Base-by-base conservation (phyloP, 345 rosid genomes). In the Gossypium sturtianum region DNA sequence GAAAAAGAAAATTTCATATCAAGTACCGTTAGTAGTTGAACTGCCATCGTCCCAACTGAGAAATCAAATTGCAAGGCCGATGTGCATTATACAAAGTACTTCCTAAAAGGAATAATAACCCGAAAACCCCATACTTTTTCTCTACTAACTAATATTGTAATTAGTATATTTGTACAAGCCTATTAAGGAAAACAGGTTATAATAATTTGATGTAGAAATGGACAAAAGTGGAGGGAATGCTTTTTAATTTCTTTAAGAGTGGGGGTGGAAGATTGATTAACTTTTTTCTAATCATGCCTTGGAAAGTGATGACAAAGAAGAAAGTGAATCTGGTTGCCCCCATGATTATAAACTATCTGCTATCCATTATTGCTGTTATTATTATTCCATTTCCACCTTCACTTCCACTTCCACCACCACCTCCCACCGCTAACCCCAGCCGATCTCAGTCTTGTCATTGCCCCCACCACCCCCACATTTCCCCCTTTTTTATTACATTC, bases 261-360 rank as follows among this genome's bases (percentile, higher is more conserved):
- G 64, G 71, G 72, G 79, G 78, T 74, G 78, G 93, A 82, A 84
- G 87, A 84, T 79, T 75, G 86, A 73, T 72, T 66, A 83, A 83
- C 89, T 86, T 89, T 89, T 84, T 74, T 84, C 93, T 82, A 93
- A 90, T 89, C 91, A 88, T 93, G 94, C 93, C 86, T 63, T 88
- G 70, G 85, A 89, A 89, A 89, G 94, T 87, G 87, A 86, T 85
- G 89, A 86, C 93, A 93, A 89, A 85, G 79, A 88, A 86, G 87
- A 90, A 89, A 87, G 91, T 85, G 87, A 89, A 87, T 89, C 84
- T 84, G 89, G 88, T 83, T 86, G 61, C 87, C 69, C 78, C 79
- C 87, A 83, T 86, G 80, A 86, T 86, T 88, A 77, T 74, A 57
- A 83, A 83, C 87, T 80, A 86, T 86, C 88, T 82, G 82, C 85